Percentiles rank a stretch among this genome's conserved stretches.
Conservation (phyloP, 2,329 filamentous ascomycete species). For the Sclerotinia borealis region DNA sequence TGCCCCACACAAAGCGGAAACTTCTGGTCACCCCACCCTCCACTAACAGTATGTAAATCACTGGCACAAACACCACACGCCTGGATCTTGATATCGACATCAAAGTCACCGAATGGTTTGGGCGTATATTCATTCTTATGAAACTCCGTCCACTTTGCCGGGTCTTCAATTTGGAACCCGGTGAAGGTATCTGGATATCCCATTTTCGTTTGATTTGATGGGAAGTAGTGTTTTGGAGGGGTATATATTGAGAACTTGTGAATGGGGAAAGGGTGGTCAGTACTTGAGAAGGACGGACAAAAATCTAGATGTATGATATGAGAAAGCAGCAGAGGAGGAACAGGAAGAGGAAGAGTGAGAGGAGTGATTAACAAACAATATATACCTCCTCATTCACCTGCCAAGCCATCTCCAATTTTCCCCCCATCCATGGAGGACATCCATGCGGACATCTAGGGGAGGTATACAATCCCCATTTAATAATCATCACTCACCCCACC, state of each 20-base stretch:
- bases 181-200: conserved; percentile 52
- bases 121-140: conserved; percentile 58
- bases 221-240: neutral
- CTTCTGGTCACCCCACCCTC: conserved; percentile 46
- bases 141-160: conserved; percentile 30
- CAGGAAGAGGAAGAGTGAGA: neutral
- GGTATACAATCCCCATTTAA: neutral
- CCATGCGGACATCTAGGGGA: neutral
- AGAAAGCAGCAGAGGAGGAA: neutral
- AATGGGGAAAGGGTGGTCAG: neutral
- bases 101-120: conserved; percentile 80
- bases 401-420: neutral
- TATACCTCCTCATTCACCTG: conserved; percentile 1
- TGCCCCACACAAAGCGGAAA: conserved; percentile 49
- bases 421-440: no score
- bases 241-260: neutral
- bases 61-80: conserved; percentile 71
- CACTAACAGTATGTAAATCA: conserved; percentile 64
- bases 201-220: conserved; percentile 13
- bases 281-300: no score
- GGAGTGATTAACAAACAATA: neutral
- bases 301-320: no score
- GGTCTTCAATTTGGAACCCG: conserved; percentile 49
- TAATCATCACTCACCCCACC: neutral
- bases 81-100: conserved; percentile 83